Percentiles rank a stretch among this genome's conserved stretches.
phyloP scores from a whole-genome alignment of 805 yeast genomes.

The Saccharomycopsis fermentans region DNA sequence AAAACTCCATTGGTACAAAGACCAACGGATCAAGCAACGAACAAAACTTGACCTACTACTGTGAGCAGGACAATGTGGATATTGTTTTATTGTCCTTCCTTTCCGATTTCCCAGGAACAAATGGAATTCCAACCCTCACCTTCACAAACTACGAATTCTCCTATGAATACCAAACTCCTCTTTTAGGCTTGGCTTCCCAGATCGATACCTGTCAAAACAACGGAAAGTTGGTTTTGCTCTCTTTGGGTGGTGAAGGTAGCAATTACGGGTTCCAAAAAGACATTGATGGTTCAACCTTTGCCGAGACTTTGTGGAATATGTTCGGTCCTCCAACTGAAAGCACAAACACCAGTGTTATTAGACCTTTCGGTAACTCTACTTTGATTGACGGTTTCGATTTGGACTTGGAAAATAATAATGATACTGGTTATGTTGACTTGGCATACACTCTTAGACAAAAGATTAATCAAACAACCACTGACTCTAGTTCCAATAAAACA shows the following conservation, averaged over 20 bases:
- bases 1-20: conserved; percentile 55
- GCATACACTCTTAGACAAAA: conserved; percentile 27
- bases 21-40: conserved; percentile 25
- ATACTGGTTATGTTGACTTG: conserved; percentile 43
- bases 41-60: conserved; percentile 40
- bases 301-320: conserved; percentile 49
- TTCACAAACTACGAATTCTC: conserved; percentile 34
- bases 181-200: conserved; percentile 51
- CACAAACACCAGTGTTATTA: conserved; percentile 7
- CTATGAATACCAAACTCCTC: conserved; percentile 36
- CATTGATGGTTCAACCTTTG: conserved; percentile 31
- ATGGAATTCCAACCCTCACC: conserved; percentile 25
- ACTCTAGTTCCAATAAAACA: conserved; percentile 26
- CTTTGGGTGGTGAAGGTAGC: conserved; percentile 41
- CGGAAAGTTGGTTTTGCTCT: conserved; percentile 72
- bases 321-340: conserved; percentile 33
- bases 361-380: conserved; percentile 42
- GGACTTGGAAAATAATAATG: conserved; percentile 57
- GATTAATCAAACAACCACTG: conserved; percentile 18
- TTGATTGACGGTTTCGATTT: conserved; percentile 82
- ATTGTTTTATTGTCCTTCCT: conserved; percentile 66
- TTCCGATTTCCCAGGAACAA: conserved; percentile 45
- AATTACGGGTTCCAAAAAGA: conserved; percentile 26
- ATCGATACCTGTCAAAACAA: conserved; percentile 63
- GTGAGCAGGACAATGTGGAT: conserved; percentile 60